phyloP scores from a whole-genome alignment of 2,329 filamentous ascomycete genomes.

The Aureobasidium subglaciale region DNA sequence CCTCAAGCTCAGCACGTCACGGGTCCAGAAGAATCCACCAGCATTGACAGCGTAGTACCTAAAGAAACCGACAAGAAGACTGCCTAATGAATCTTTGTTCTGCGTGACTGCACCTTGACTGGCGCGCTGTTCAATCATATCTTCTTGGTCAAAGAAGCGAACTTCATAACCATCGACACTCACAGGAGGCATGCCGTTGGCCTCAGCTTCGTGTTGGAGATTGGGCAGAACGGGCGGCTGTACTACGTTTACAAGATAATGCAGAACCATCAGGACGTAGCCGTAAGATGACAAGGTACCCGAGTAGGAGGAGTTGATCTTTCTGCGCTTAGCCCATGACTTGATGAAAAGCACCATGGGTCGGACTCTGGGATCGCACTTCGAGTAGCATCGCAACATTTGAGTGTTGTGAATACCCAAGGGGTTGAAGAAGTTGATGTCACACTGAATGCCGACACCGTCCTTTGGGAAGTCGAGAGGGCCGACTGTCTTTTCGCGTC shows the following conservation, averaged over 20 bases:
- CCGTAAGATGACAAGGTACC: constrained; percentile 86
- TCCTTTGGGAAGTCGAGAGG: constrained; percentile 69
- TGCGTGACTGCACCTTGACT: constrained; percentile 52
- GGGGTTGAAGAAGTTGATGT: constrained; percentile 85
- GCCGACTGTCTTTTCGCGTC: constrained; percentile 39
- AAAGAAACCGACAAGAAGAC: constrained; percentile 75
- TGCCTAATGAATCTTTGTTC: constrained; percentile 64
- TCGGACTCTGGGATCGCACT: constrained; percentile 68
- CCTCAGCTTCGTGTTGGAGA: constrained; percentile 51
- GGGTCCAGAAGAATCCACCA: constrained; percentile 69
- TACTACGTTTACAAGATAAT: constrained; percentile 79
- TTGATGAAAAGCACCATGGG: constrained; percentile 81
- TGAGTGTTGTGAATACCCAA: constrained; percentile 77
- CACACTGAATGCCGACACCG: constrained; percentile 76
- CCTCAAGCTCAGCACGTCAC: constrained; percentile 71
- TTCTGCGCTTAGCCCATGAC: constrained; percentile 78
- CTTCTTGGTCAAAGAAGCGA: constrained; percentile 70
- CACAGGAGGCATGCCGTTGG: constrained; percentile 6
- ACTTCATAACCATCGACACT: constrained; percentile 54
- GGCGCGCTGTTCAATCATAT: constrained; percentile 58
- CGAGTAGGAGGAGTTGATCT: constrained; percentile 79
- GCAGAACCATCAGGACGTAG: constrained; percentile 85
- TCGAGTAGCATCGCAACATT: constrained; percentile 75
- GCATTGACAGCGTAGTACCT: constrained; percentile 67
- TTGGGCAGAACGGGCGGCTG: constrained; percentile 79